These are phyloP conservation scores for Dendrobium nobile DNA, from an alignment of 106 monocot genomes.

Conservation along the genomic window DNA sequence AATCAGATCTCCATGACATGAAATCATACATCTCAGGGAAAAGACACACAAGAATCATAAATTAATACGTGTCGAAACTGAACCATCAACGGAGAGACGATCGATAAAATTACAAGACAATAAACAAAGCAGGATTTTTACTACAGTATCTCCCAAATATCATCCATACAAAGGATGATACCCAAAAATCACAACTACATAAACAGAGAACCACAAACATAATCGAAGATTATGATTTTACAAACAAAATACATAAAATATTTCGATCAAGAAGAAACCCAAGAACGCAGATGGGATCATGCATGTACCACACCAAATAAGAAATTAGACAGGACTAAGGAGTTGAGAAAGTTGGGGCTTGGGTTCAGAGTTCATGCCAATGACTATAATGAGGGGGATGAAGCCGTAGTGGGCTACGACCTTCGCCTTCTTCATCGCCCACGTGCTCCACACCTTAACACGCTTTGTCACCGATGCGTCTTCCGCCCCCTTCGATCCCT, in stretches of 20 bases:
- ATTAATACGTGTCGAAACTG: not conserved
- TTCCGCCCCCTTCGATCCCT: slow-evolving; percentile 1
- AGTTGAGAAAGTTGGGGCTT: slow-evolving; percentile 49
- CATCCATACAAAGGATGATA: not conserved
- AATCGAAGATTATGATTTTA: not conserved
- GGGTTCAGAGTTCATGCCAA: slow-evolving; percentile 67
- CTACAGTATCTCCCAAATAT: not conserved
- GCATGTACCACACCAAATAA: not conserved
- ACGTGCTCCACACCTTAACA: slow-evolving; percentile 57
- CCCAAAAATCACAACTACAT: not conserved
- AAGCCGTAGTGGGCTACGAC: slow-evolving; percentile 57
- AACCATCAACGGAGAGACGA: not conserved
- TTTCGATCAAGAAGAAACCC: not conserved
- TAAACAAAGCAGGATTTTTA: not conserved
- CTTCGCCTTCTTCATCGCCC: slow-evolving; percentile 67
- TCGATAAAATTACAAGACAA: not conserved
- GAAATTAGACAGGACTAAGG: slow-evolving; percentile 40
- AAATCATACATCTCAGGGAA: not conserved
- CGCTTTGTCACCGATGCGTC: not conserved
- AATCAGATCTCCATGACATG: not conserved
- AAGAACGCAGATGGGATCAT: not conserved
- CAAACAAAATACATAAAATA: not conserved
- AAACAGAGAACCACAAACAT: not conserved
- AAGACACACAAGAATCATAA: not conserved
- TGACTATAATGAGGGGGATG: slow-evolving; percentile 56